Conservation (phyloP, 2,329 filamentous ascomycete genomes). For the Colletotrichum spinosum region DNA sequence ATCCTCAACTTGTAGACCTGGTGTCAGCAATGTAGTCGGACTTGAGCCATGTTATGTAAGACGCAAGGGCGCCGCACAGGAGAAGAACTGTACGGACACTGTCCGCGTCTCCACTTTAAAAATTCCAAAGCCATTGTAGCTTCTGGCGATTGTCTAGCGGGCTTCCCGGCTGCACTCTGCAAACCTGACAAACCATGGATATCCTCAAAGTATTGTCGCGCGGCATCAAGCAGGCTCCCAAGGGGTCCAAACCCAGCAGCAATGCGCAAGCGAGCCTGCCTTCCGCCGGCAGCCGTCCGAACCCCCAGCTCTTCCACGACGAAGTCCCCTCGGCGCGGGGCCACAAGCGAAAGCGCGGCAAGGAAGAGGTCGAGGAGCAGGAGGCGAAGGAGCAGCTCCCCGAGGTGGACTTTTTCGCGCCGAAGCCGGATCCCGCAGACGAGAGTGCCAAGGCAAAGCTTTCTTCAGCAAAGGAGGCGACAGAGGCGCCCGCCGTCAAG, state of each 20-base stretch:
- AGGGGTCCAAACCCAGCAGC: constrained; percentile 46
- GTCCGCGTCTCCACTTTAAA: constrained; percentile 29
- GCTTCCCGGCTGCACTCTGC: neutral
- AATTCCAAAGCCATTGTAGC: constrained; percentile 21
- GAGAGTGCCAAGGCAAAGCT: constrained; percentile 38
- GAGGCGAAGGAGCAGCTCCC: constrained; percentile 50
- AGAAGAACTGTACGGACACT: constrained; percentile 14
- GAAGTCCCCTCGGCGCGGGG: constrained; percentile 54
- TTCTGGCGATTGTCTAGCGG: neutral
- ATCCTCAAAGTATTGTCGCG: constrained; percentile 79
- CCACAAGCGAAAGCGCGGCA: constrained; percentile 68
- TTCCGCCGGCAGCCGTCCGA: constrained; percentile 71
- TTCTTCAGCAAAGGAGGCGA: constrained; percentile 38
- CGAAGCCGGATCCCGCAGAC: constrained; percentile 49
- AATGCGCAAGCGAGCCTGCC: constrained; percentile 62
- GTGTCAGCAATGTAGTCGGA: too few species aligned
- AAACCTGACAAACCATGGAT: constrained; percentile 65
- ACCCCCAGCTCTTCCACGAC: constrained; percentile 78
- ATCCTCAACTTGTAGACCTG: too few species aligned
- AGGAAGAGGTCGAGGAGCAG: constrained; percentile 45
- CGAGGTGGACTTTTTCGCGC: constrained; percentile 71
- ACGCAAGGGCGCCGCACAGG: constrained; percentile 1
- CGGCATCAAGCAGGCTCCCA: constrained; percentile 70
- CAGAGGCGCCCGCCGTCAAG: constrained; percentile 44
- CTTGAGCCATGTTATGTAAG: neutral